A percentile compares a stretch with the other conserved stretches of the same genome.
phyloP scores from a whole-genome alignment of 1,284 basidiomycete genomes.

The Peniophora sp. region DNA sequence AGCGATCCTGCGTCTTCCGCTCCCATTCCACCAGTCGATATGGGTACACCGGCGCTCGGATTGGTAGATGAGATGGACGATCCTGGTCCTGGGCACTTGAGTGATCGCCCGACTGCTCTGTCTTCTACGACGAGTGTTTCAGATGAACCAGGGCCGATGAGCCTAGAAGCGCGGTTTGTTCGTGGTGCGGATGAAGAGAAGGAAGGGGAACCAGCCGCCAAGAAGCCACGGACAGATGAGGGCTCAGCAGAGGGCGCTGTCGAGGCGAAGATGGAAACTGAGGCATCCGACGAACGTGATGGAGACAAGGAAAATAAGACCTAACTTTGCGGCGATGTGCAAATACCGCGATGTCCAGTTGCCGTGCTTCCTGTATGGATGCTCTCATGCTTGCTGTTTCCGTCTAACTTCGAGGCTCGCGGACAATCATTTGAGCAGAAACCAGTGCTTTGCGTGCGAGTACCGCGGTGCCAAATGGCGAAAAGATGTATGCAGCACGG shows the following conservation, averaged over 20 bases:
- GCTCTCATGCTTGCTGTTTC: too few species aligned
- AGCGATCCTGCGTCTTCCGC: constrained; percentile 19
- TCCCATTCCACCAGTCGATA: constrained; percentile 12
- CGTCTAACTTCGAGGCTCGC: too few species aligned
- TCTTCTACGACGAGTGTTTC: constrained; percentile 51
- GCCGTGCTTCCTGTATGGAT: too few species aligned
- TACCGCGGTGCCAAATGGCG: too few species aligned
- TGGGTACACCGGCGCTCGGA: constrained; percentile 48
- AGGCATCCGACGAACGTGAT: constrained; percentile 36
- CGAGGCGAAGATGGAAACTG: constrained; percentile 20
- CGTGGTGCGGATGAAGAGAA: constrained; percentile 30
- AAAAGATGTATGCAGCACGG: too few species aligned
- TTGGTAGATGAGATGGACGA: constrained; percentile 79
- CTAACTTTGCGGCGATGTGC: constrained; percentile 4
- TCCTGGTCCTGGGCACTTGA: constrained; percentile 73
- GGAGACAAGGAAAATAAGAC: constrained; percentile 56
- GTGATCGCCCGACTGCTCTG: constrained; percentile 66
- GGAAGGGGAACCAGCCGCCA: constrained; percentile 9
- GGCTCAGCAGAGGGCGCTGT: constrained; percentile 1
- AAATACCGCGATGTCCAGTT: too few species aligned
- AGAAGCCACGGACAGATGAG: constrained; percentile 10
- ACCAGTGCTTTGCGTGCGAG: too few species aligned
- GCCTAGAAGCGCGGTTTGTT: constrained; percentile 59
- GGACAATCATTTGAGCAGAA: too few species aligned
- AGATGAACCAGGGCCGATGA: constrained; percentile 42